Evolutionary conservation across 768 basidiomycete species (phyloP).

Genomic region (Sarcomyxa edulis): DNA sequence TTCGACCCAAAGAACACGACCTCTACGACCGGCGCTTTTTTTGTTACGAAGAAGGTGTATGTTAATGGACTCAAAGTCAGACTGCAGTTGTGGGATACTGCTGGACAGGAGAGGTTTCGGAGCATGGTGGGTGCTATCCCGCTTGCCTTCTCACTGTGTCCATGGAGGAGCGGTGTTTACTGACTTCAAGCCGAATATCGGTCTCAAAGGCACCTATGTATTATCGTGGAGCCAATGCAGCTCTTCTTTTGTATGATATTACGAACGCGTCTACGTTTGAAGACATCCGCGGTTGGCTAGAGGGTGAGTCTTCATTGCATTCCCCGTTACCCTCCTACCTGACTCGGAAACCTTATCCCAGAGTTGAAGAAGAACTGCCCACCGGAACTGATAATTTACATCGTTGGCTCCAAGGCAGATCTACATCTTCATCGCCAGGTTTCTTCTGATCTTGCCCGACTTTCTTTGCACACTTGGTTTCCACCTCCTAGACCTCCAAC

Average conservation of each 20-base stretch:
- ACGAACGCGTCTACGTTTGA: slow-evolving; percentile 86
- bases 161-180: neutral
- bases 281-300: slow-evolving; percentile 88
- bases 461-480: slow-evolving; percentile 83
- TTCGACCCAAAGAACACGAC: slow-evolving; percentile 87
- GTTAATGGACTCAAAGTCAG: slow-evolving; percentile 84
- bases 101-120: slow-evolving; percentile 89
- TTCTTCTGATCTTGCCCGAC: slow-evolving; percentile 76
- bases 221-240: slow-evolving; percentile 92
- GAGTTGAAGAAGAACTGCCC: slow-evolving; percentile 89
- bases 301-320: slow-evolving; percentile 46
- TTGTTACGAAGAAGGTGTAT: slow-evolving; percentile 88
- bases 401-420: slow-evolving; percentile 93
- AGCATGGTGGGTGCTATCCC: slow-evolving; percentile 60
- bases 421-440: slow-evolving; percentile 67
- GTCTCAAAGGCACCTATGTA: slow-evolving; percentile 88
- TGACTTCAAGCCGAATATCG: slow-evolving; percentile 9
- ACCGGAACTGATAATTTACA: slow-evolving; percentile 87
- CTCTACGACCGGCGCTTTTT: slow-evolving; percentile 89
- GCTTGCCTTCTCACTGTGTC: slow-evolving; percentile 7
- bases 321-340: slow-evolving; percentile 9
- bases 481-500: slow-evolving; percentile 70
- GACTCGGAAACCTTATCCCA: slow-evolving; percentile 25
- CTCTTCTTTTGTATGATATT: slow-evolving; percentile 92
- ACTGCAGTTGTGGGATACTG: slow-evolving; percentile 89